A percentile compares a stretch with the other conserved stretches of the same genome.
Conservation (phyloP, 2,329 filamentous ascomycete species). For the Xylariaceae sp. region DNA sequence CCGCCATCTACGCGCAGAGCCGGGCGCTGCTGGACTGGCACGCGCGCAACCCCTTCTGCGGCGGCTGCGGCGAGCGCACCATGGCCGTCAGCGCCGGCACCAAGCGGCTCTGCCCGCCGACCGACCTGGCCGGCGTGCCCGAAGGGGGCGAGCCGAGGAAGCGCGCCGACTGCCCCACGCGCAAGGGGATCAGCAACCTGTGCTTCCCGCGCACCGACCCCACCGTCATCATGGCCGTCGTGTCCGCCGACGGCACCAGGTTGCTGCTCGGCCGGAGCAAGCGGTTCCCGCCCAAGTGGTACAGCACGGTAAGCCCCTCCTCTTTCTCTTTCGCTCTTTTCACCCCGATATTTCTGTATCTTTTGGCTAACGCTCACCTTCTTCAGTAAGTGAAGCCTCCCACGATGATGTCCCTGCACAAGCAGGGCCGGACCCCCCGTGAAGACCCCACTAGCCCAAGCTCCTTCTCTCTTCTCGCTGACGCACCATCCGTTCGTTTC, state of each 20-base stretch:
- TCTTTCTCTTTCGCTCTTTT: too few species aligned
- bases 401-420: too few species aligned
- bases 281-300: slow-evolving; percentile 78
- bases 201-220: slow-evolving; percentile 89
- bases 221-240: slow-evolving; percentile 89
- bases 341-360: too few species aligned
- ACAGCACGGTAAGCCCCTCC: too few species aligned
- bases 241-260: slow-evolving; percentile 69
- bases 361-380: too few species aligned
- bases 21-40: slow-evolving; percentile 93
- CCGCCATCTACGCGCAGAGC: slow-evolving; percentile 84
- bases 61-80: slow-evolving; percentile 76
- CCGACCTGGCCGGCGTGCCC: slow-evolving; percentile 47
- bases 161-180: slow-evolving; percentile 68
- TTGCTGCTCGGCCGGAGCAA: slow-evolving; percentile 80
- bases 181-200: slow-evolving; percentile 81
- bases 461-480: too few species aligned
- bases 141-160: slow-evolving; percentile 34
- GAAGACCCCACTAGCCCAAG: too few species aligned
- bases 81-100: slow-evolving; percentile 72
- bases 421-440: too few species aligned
- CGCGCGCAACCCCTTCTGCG: slow-evolving; percentile 83
- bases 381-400: too few species aligned
- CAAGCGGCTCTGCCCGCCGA: slow-evolving; percentile 71
- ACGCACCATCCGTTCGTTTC: too few species aligned